Conservation (phyloP, 1,284 basidiomycete genomes). For the Heterobasidion annosum region DNA sequence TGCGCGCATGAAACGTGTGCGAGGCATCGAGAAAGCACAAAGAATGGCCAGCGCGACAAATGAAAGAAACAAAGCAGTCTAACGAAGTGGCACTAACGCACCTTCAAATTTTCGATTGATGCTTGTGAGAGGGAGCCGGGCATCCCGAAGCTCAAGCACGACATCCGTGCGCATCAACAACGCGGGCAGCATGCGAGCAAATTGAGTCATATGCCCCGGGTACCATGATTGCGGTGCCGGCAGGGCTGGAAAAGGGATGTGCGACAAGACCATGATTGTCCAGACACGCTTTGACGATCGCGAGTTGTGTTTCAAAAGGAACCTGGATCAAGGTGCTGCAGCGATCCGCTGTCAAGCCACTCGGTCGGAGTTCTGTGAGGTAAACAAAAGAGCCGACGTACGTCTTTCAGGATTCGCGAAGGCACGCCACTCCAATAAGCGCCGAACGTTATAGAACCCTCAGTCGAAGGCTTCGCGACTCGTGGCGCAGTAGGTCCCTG, state of each 20-base stretch:
- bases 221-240: slow-evolving; percentile 90
- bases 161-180: slow-evolving; percentile 80
- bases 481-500: neutral
- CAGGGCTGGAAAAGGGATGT: slow-evolving; percentile 45
- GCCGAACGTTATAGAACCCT: neutral
- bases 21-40: neutral
- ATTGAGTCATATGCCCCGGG: slow-evolving; percentile 94
- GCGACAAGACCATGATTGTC: slow-evolving; percentile 19
- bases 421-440: neutral
- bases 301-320: too few relatives aligned
- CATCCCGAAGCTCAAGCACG: slow-evolving; percentile 91
- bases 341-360: neutral
- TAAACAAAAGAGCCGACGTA: neutral
- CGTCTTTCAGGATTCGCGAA: neutral
- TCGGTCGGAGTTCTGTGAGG: neutral
- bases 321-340: neutral
- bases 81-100: slow-evolving; percentile 16
- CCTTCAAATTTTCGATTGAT: slow-evolving; percentile 89
- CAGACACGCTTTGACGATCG: neutral
- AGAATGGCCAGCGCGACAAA: neutral
- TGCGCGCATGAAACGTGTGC: neutral
- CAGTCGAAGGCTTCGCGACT: neutral
- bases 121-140: slow-evolving; percentile 87
- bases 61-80: neutral
- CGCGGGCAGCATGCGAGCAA: slow-evolving; percentile 69